Conservation (phyloP, 2,329 filamentous ascomycete species). For the Fusarium tanahbumbuense region DNA sequence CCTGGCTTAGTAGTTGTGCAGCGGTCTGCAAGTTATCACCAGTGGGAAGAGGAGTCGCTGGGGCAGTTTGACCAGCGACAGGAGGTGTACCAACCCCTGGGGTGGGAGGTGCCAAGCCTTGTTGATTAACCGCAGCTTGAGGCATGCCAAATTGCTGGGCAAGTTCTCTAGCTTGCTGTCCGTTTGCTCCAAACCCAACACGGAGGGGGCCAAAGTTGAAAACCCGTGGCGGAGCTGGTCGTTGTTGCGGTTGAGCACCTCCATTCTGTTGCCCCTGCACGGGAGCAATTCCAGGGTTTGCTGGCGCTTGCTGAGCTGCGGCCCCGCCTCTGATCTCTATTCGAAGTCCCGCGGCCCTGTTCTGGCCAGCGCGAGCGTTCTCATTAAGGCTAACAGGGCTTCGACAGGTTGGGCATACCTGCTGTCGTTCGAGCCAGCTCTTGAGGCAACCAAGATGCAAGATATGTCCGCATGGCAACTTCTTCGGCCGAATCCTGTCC, state of each 20-base stretch:
- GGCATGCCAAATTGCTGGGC: slow-evolving; percentile 70
- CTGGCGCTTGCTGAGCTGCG: slow-evolving; percentile 43
- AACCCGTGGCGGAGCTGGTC: slow-evolving; percentile 64
- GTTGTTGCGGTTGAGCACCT: slow-evolving; percentile 38
- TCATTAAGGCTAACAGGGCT: slow-evolving; percentile 70
- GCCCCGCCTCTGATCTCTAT: slow-evolving; percentile 48
- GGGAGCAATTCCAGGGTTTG: slow-evolving; percentile 33
- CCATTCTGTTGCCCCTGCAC: slow-evolving; percentile 41
- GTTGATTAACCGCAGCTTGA: slow-evolving; percentile 44
- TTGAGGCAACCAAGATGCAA: slow-evolving; percentile 93
- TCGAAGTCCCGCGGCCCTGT: slow-evolving; percentile 47
- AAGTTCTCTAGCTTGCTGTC: slow-evolving; percentile 73
- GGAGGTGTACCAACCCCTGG: slow-evolving; percentile 30
- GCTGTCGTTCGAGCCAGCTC: slow-evolving; percentile 96
- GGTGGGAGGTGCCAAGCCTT: slow-evolving; percentile 36
- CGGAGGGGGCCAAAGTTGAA: slow-evolving; percentile 81
- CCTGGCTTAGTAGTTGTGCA: slow-evolving; percentile 69
- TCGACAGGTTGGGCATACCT: slow-evolving; percentile 95
- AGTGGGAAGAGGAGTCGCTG: slow-evolving; percentile 35
- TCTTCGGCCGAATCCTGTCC: slow-evolving; percentile 90
- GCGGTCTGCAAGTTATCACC: slow-evolving; percentile 59
- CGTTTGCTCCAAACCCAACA: slow-evolving; percentile 80
- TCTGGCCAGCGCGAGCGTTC: slow-evolving; percentile 42
- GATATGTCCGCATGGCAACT: slow-evolving; percentile 95
- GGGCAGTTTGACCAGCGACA: slow-evolving; percentile 29